Conservation (phyloP, 305 asterid species). For the Fraxinus sp. region DNA sequence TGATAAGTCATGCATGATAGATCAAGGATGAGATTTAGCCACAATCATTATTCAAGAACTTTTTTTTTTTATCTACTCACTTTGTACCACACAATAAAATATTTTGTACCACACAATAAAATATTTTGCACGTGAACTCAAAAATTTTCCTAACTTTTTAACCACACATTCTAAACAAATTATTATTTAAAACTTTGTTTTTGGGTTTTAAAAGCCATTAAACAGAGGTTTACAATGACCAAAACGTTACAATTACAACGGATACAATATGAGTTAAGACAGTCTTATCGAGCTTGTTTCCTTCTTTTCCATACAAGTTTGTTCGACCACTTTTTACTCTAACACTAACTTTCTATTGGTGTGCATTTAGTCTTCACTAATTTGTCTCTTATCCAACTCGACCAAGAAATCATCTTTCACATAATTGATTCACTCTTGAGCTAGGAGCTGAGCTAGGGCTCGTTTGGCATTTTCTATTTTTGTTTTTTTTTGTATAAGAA, state of each 20-base stretch:
- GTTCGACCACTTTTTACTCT: background rate
- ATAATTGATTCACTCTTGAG: background rate
- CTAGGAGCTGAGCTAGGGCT: background rate
- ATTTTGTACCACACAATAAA: no score
- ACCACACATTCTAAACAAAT: no score
- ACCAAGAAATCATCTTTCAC: background rate
- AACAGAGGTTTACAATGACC: background rate
- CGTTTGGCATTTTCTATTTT: background rate
- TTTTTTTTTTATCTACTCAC: no score
- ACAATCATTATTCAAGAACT: no score
- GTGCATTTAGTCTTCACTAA: background rate
- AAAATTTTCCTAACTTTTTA: no score
- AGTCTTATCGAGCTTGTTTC: background rate
- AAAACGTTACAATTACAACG: background rate
- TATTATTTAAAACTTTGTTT: no score
- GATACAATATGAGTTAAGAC: background rate
- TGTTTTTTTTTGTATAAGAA: no score
- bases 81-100: no score
- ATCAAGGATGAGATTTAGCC: background rate
- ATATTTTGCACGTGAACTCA: no score
- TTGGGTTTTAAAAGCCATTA: no score
- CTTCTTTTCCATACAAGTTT: background rate
- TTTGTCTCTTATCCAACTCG: background rate
- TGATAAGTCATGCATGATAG: background rate
- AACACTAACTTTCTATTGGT: background rate